A percentile compares a stretch with the other conserved stretches of the same genome.
Evolutionary conservation across 2,329 filamentous ascomycete species (phyloP).

Genomic region (Aspergillus fumigatus): DNA sequence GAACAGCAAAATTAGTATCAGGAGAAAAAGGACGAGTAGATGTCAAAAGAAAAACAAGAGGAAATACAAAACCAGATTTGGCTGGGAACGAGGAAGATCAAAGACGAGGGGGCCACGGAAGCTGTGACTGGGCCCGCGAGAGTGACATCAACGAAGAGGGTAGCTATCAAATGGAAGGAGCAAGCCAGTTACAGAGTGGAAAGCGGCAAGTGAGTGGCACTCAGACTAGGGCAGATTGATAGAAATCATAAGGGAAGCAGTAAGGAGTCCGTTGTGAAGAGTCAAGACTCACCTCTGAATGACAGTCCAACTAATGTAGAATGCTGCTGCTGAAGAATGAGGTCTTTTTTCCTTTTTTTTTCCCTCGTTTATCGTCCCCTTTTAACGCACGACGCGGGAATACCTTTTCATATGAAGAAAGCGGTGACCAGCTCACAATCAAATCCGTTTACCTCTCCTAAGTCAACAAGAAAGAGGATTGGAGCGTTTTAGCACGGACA

Average conservation of each 20-base stretch:
- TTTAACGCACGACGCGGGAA: constrained; percentile 14
- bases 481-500: background rate
- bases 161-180: constrained; percentile 5
- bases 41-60: too few relatives aligned
- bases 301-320: constrained; percentile 9
- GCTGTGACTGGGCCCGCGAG: constrained; percentile 16
- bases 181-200: background rate
- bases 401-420: constrained; percentile 7
- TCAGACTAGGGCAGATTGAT: background rate
- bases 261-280: background rate
- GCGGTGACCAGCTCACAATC: constrained; percentile 5
- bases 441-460: background rate
- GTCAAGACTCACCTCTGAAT: constrained; percentile 11
- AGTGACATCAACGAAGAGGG: constrained; percentile 13
- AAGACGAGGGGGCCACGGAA: constrained; percentile 14
- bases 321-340: constrained; percentile 10
- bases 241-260: background rate
- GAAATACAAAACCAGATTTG: background rate
- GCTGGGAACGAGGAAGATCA: constrained; percentile 2
- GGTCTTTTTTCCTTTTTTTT: constrained; percentile 7
- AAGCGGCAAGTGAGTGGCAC: constrained; percentile 3
- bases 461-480: background rate
- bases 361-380: constrained; percentile 6
- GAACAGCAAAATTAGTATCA: background rate
- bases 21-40: constrained; percentile 1